Base-by-base conservation (phyloP, 768 basidiomycete species). In the Fistulinella prunicolor region DNA sequence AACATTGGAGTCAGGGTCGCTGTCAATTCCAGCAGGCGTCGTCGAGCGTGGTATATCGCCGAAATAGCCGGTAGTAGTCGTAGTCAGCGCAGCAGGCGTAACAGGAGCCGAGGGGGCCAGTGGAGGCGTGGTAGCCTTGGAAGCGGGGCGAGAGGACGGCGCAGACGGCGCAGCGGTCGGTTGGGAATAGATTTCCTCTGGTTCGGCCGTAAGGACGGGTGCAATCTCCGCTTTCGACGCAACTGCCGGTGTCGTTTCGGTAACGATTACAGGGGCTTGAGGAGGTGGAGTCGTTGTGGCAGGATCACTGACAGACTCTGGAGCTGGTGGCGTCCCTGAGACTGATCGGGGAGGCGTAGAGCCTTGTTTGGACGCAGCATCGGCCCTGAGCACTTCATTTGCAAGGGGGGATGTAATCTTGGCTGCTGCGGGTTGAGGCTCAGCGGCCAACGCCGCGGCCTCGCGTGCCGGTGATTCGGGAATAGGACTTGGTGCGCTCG, bases 401-500 rank as follows among this genome's bases (percentile, higher is more conserved):
- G 66, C 61, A 23, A 78, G 69, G 21, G 78, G 77, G 20, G 81
- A 78, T 23, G 70, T 71, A 0, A 66, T 74, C 30, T 64, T 64
- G 20, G 58, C 52, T 13, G 50, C 46, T 9, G 58, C 47, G 19
- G 59, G 54, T 16, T 48, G 49, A 8, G 60, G 55, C 24, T 68
- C 70, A 9, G 67, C 59, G 13, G 65, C 64, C 24, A 69, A 51
- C 3, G 70, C 75, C 13, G 73, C 78, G 9, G 72, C 76, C 56
- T 83, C 82, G 21, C 82, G 75, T 8, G 74, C 75, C 23, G 85
- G 84, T 3, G 83, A 86, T 60, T 89, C 86, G 1, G 79, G 73
- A 49, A 89, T 86, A 3, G 86, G 84, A 51, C 81, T 83, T 10
- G 83, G 82, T 12, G 70, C 60, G 14, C 53, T 60, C 24, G 55